These are phyloP conservation scores for Arctostaphylos glauca DNA, from an alignment of 148 eudicot species.

Conservation along the genomic window DNA sequence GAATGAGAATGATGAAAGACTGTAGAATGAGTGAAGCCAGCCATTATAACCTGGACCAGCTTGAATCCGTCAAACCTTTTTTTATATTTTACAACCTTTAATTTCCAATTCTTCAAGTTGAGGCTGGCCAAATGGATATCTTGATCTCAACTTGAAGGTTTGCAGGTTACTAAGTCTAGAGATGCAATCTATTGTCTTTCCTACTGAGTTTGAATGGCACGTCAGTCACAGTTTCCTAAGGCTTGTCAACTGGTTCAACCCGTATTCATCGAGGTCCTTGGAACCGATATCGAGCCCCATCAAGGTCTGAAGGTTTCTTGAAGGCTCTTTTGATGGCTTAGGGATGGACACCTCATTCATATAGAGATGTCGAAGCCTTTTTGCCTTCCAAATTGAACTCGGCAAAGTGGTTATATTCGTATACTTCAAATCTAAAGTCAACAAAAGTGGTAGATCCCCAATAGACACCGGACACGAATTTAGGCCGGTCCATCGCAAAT, in stretches of 20 bases:
- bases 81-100: not conserved
- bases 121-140: not conserved
- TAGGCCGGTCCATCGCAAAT: constrained; percentile 16
- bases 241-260: not conserved
- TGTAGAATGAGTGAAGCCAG: too few relatives aligned
- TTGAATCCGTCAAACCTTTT: not conserved
- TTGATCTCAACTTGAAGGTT: not conserved
- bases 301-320: not conserved
- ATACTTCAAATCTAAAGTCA: constrained; percentile 10
- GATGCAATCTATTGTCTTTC: not conserved
- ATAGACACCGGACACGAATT: not conserved
- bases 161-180: not conserved
- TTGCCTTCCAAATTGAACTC: not conserved
- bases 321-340: not conserved
- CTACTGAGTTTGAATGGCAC: not conserved
- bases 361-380: not conserved
- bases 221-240: not conserved
- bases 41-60: too few relatives aligned
- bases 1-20: too few relatives aligned
- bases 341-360: not conserved
- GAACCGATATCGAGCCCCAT: not conserved
- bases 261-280: not conserved
- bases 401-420: constrained; percentile 5
- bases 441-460: constrained; percentile 3
- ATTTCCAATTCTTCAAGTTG: not conserved